Evolutionary conservation across 768 basidiomycete species (phyloP).

Genomic region (Termitomyces sp.): DNA sequence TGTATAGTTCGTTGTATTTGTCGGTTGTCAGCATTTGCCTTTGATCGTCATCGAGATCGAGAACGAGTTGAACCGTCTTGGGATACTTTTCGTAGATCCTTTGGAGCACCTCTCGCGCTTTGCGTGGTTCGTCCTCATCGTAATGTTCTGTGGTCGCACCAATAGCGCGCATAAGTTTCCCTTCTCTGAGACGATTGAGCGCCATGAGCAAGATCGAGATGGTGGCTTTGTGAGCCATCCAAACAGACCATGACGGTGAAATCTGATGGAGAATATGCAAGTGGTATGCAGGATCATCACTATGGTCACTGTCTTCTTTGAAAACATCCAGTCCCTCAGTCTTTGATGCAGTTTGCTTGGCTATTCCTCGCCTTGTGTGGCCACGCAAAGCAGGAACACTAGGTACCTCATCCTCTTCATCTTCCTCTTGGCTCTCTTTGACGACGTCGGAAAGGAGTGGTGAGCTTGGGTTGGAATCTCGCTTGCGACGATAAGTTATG

Average conservation of each 20-base stretch:
- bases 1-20: constrained; percentile 27
- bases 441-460: constrained; percentile 37
- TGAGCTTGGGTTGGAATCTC: constrained; percentile 28
- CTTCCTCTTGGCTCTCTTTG: background rate
- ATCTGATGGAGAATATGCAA: constrained; percentile 59
- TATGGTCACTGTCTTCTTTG: constrained; percentile 12
- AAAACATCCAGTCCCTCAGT: constrained; percentile 12
- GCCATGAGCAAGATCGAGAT: constrained; percentile 43
- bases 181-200: constrained; percentile 43
- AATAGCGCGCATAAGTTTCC: constrained; percentile 43
- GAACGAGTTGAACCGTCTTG: constrained; percentile 28
- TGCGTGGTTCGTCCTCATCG: constrained; percentile 19
- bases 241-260: constrained; percentile 58
- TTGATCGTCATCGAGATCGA: constrained; percentile 27
- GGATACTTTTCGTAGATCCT: constrained; percentile 50
- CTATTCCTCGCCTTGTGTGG: constrained; percentile 17
- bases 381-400: constrained; percentile 25
- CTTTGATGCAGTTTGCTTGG: constrained; percentile 12
- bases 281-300: constrained; percentile 50
- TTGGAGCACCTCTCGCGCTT: constrained; percentile 36
- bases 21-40: constrained; percentile 20
- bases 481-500: constrained; percentile 15
- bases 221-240: constrained; percentile 56
- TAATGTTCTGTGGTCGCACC: constrained; percentile 17
- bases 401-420: constrained; percentile 17